Percentiles rank a stretch among this genome's conserved stretches.
These are phyloP conservation scores for Aspergillus indologenus DNA, from an alignment of 495 filamentous ascomycete genomes.

Conservation along the genomic window DNA sequence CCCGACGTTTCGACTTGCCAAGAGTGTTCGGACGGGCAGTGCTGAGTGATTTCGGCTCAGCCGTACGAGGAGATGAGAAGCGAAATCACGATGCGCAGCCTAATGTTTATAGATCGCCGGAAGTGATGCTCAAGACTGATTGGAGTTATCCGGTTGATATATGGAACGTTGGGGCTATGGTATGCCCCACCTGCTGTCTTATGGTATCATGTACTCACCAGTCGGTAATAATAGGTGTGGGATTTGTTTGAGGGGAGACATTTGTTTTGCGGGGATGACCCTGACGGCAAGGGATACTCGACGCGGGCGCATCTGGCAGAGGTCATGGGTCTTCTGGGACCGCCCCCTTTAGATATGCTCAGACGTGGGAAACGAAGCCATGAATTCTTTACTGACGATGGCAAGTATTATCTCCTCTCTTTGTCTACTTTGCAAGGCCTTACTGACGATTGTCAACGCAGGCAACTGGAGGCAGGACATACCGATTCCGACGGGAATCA, in stretches of 20 bases:
- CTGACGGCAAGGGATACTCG: slow-evolving; percentile 38
- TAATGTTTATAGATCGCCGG: slow-evolving; percentile 43
- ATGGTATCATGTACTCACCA: slow-evolving; percentile 9
- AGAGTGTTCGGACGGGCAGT: slow-evolving; percentile 25
- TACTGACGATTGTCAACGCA: slow-evolving; percentile 17
- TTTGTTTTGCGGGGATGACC: slow-evolving; percentile 45
- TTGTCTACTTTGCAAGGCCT: not conserved
- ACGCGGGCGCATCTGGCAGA: slow-evolving; percentile 46
- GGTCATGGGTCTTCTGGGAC: slow-evolving; percentile 44
- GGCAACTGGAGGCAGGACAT: slow-evolving; percentile 34
- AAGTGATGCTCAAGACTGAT: slow-evolving; percentile 43
- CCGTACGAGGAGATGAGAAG: slow-evolving; percentile 52
- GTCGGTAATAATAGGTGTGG: slow-evolving; percentile 12
- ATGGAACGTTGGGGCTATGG: slow-evolving; percentile 50
- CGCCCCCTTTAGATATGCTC: slow-evolving; percentile 43
- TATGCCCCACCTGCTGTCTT: slow-evolving; percentile 24
- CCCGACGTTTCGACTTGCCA: slow-evolving; percentile 33
- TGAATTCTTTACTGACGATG: slow-evolving; percentile 38
- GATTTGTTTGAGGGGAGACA: slow-evolving; percentile 28
- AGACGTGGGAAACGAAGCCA: slow-evolving; percentile 30
- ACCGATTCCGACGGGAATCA: slow-evolving; percentile 22
- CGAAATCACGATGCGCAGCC: slow-evolving; percentile 35
- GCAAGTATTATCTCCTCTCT: slow-evolving; percentile 21
- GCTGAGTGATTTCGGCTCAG: slow-evolving; percentile 79
- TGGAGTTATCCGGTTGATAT: slow-evolving; percentile 49